Evolutionary conservation across 73 alveolate genomes (phyloP).

Genomic region (Tetrahymena elliotti): DNA sequence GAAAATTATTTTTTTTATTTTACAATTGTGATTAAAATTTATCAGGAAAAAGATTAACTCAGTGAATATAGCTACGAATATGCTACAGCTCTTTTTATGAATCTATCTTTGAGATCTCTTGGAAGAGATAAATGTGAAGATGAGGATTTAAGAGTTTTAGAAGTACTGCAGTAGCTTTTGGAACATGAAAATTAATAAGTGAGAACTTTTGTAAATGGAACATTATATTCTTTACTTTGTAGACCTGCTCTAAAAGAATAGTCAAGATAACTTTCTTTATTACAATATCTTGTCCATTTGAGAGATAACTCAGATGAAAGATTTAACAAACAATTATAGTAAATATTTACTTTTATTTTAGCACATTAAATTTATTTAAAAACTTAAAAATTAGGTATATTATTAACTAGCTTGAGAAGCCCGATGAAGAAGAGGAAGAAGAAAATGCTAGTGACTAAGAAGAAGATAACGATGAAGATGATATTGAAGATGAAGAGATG

Average conservation of each 20-base stretch:
- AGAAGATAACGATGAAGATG: constrained; percentile 65
- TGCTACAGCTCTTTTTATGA: constrained; percentile 96
- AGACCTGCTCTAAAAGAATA: constrained; percentile 45
- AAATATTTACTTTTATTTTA: constrained; percentile 34
- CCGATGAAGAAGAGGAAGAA: constrained; percentile 48
- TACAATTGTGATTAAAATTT: too few species aligned
- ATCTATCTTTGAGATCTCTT: constrained; percentile 83
- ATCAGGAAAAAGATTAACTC: constrained; percentile 69
- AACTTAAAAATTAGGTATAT: background rate
- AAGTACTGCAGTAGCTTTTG: constrained; percentile 79
- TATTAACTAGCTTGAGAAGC: constrained; percentile 17
- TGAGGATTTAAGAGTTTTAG: constrained; percentile 60
- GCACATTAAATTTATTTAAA: background rate
- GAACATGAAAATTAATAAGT: constrained; percentile 75
- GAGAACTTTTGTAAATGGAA: constrained; percentile 62
- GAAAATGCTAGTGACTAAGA: constrained; percentile 56
- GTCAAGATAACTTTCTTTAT: constrained; percentile 66
- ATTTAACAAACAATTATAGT: constrained; percentile 66
- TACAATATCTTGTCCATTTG: constrained; percentile 46
- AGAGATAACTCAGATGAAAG: constrained; percentile 64
- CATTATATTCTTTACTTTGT: constrained; percentile 66
- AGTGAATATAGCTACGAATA: constrained; percentile 92
- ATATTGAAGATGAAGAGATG: constrained; percentile 66
- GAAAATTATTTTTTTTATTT: too few species aligned
- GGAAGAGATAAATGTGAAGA: constrained; percentile 94